Evolutionary conservation across 2,329 filamentous ascomycete genomes (phyloP), one percentile per base, ranked within the genome.

Genomic region (Alternaria viburni): DNA sequence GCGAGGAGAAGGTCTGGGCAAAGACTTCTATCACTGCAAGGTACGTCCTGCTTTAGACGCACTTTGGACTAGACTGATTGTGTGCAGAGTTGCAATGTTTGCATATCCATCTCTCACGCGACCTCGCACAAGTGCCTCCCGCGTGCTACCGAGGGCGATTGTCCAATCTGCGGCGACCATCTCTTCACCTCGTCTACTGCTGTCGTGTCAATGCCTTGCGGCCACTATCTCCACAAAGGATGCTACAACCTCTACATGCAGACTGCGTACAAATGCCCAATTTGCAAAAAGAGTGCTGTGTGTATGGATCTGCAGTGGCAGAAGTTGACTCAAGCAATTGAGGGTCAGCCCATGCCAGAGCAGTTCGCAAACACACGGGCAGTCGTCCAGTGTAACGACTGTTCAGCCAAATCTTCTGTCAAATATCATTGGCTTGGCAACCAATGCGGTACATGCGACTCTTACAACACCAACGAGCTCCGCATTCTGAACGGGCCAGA

Each of bases 11-110:
- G 96, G 96, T 1, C 83, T 99, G 28, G 95, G 96, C 5, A 98
- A 97, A 77, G 96, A 99, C 77, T 99, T 97, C 78, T 94, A 96
- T 75, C 96, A 99, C 80, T 99, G 96, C 91, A 96, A 97, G 88
- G 93, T 95, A 83, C 79, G 13, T 12, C n/a, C 81, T n/a, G 10
- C 23, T 36, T 17, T 15, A 9, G 25, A 13, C 5, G 23, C 8
- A 3, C 9, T 9, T 8, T 19, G 19, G n/a, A 4, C 11, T 13
- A 8, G 32, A 54, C 77, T 81, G 67, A 81, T 67, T 5, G 23
- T 7, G 15, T n/a, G 12, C 47, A 80, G 80, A 75, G 71, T 61
- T 99, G 96, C 81, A 93, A 93, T 72, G 93, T 96, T 25, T 99
- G 96, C 82, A 96, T 98, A 74, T 91, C 93, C 8, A 97, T 97